Conservation (phyloP, 2,329 filamentous ascomycete species). For the Onygenales sp. region DNA sequence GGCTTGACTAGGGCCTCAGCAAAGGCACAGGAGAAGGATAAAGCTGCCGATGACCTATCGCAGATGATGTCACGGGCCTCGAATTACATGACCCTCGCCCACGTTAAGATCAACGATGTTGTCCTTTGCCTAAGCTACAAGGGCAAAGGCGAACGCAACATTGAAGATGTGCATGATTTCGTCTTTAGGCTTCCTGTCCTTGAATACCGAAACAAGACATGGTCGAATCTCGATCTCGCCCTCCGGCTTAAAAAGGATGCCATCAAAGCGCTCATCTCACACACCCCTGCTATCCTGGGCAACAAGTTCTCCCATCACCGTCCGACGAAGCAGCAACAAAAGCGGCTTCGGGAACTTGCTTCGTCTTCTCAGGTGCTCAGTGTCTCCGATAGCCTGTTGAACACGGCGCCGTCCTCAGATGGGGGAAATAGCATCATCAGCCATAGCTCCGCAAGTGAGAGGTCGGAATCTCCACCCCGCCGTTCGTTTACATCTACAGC, state of each 20-base stretch:
- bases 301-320: conserved; percentile 93
- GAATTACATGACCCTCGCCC: conserved; percentile 94
- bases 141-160: conserved; percentile 86
- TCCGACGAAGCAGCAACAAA: conserved; percentile 69
- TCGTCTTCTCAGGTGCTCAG: conserved; percentile 60
- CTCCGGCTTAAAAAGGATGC: conserved; percentile 90
- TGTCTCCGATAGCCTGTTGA: conserved; percentile 18
- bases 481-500: conserved; percentile 26
- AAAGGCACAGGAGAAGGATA: conserved; percentile 42
- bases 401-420: conserved; percentile 13
- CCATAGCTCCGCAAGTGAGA: conserved; percentile 29
- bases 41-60: conserved; percentile 76
- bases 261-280: conserved; percentile 85
- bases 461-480: conserved; percentile 26
- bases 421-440: conserved; percentile 25
- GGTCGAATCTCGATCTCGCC: conserved; percentile 93
- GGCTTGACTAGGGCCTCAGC: conserved; percentile 34
- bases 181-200: conserved; percentile 91
- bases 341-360: conserved; percentile 72
- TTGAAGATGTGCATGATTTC: conserved; percentile 95
- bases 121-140: conserved; percentile 95
- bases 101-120: conserved; percentile 90
- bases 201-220: conserved; percentile 97
- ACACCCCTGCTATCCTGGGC: conserved; percentile 90
- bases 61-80: conserved; percentile 95